These are phyloP conservation scores for Leccinum ponderosum DNA, from an alignment of 1,284 basidiomycete species.

Conservation along the genomic window DNA sequence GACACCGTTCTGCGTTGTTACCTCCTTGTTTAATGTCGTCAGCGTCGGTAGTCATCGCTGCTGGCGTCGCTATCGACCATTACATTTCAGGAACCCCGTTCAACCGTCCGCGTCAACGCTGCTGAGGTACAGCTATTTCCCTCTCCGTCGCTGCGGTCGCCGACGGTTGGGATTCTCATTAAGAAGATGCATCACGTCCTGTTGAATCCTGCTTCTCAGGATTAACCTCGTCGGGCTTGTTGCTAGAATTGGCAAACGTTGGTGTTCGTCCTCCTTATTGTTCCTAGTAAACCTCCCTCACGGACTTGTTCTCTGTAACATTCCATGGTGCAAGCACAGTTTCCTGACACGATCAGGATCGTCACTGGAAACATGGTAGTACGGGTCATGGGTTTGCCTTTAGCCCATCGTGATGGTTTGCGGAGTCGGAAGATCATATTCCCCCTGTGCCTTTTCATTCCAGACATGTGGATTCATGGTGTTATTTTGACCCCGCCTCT, in stretches of 20 bases:
- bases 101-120: no score
- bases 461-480: background rate
- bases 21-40: background rate
- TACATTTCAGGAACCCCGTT: background rate
- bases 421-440: background rate
- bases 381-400: background rate
- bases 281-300: background rate
- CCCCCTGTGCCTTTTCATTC: background rate
- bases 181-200: no score
- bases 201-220: no score
- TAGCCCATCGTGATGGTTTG: background rate
- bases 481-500: background rate
- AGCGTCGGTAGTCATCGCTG: background rate
- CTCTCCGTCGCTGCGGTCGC: no score
- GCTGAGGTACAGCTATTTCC: no score
- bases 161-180: no score
- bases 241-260: no score
- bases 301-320: background rate
- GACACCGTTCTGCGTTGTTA: background rate
- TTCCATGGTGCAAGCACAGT: background rate
- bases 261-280: no score
- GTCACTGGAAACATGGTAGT: background rate
- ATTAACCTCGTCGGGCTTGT: no score
- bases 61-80: background rate
- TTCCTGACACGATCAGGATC: background rate